These are phyloP conservation scores for Wickerhamomyces chambardii DNA, from an alignment of 805 yeast species.

Conservation along the genomic window DNA sequence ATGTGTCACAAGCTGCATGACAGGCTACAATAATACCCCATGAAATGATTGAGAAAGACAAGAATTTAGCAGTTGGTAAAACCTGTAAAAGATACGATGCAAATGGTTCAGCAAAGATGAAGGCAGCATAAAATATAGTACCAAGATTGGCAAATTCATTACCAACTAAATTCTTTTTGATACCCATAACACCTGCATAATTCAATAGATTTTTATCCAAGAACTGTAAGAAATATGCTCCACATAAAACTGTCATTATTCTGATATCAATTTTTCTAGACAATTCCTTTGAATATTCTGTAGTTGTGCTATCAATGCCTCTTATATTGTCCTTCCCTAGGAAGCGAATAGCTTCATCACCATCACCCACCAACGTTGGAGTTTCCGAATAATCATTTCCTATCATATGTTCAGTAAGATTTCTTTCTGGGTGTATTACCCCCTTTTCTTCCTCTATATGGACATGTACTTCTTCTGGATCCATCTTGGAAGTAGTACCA, in stretches of 20 bases:
- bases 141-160: slow-evolving; percentile 44
- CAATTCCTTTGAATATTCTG: slow-evolving; percentile 11
- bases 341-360: slow-evolving; percentile 17
- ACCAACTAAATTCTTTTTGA: slow-evolving; percentile 35
- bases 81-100: slow-evolving; percentile 38
- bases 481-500: too few relatives aligned
- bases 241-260: slow-evolving; percentile 40
- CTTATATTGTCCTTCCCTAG: slow-evolving; percentile 6
- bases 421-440: neutral
- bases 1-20: slow-evolving; percentile 43
- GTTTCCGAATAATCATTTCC: slow-evolving; percentile 1
- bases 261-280: slow-evolving; percentile 34
- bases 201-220: slow-evolving; percentile 51
- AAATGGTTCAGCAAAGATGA: slow-evolving; percentile 46
- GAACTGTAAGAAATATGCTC: slow-evolving; percentile 47
- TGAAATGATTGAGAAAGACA: slow-evolving; percentile 33
- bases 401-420: too few relatives aligned
- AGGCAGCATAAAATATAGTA: slow-evolving; percentile 44
- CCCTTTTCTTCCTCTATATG: too few relatives aligned
- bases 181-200: slow-evolving; percentile 60
- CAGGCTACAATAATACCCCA: slow-evolving; percentile 48
- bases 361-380: slow-evolving; percentile 9
- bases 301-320: neutral
- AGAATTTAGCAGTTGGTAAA: slow-evolving; percentile 42
- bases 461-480: too few relatives aligned